Percentiles rank a stretch among this genome's conserved stretches.
phyloP scores from a whole-genome alignment of 495 filamentous ascomycete species.

The Lophiostoma macrostomum region DNA sequence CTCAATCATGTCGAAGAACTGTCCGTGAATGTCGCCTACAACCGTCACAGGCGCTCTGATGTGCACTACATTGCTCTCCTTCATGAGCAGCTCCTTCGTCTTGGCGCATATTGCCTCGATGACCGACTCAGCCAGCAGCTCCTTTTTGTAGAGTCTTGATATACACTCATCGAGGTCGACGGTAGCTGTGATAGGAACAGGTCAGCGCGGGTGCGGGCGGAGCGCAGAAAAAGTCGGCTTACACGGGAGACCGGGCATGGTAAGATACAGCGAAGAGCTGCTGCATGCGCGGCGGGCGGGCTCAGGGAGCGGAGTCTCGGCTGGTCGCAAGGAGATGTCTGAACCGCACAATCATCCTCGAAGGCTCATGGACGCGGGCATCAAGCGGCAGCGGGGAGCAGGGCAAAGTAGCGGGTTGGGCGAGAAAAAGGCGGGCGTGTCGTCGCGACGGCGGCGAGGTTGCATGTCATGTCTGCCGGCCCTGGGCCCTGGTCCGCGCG shows the following conservation, averaged over 20 bases:
- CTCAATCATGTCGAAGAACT: constrained; percentile 98
- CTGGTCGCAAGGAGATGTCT: constrained; percentile 27
- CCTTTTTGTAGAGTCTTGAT: constrained; percentile 89
- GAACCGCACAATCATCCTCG: constrained; percentile 37
- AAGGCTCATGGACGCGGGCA: constrained; percentile 17
- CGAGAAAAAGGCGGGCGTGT: neutral
- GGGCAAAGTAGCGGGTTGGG: neutral
- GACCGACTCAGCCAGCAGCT: constrained; percentile 92
- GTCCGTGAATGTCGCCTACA: constrained; percentile 96
- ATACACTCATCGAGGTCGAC: constrained; percentile 99
- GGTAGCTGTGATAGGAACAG: constrained; percentile 58
- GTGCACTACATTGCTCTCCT: constrained; percentile 99
- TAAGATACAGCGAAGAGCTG: constrained; percentile 34
- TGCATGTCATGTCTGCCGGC: neutral
- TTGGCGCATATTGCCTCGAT: constrained; percentile 99
- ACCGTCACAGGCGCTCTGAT: constrained; percentile 96
- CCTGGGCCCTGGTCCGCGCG: neutral
- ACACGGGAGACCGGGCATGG: constrained; percentile 89
- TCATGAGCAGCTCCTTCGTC: constrained; percentile 97
- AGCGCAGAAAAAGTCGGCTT: constrained; percentile 39
- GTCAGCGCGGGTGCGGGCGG: constrained; percentile 10
- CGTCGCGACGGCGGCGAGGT: neutral
- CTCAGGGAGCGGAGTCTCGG: constrained; percentile 33
- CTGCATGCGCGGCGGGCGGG: constrained; percentile 26
- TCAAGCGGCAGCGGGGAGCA: constrained; percentile 13